phyloP scores from a whole-genome alignment of 192 early-diverging fungal species.

The Allomyces macrogynus region DNA sequence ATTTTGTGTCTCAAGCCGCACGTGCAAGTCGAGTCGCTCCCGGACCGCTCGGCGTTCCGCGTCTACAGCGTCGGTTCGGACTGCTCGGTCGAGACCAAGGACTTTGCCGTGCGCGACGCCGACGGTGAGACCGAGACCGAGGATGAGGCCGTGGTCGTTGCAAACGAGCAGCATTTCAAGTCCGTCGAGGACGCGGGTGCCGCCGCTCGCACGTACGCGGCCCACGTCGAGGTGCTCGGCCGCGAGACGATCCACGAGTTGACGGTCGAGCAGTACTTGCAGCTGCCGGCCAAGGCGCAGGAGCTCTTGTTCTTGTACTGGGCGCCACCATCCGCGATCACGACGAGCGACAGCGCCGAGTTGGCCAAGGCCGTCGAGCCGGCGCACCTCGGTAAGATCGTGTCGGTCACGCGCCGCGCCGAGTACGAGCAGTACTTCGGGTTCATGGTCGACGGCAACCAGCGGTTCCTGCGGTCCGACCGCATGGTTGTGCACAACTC shows the following conservation, averaged over 20 bases:
- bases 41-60: conserved; percentile 1
- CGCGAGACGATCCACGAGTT: conserved; percentile 1
- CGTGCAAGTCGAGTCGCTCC: conserved; percentile 4
- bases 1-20: conserved; percentile 14
- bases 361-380: too few relatives aligned
- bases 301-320: too few relatives aligned
- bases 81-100: conserved; percentile 1
- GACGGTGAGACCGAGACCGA: conserved; percentile 2
- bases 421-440: conserved; percentile 17
- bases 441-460: conserved; percentile 27
- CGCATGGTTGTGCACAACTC: conserved; percentile 22
- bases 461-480: conserved; percentile 27
- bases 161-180: neutral
- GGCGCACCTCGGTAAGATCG: too few relatives aligned
- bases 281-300: neutral
- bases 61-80: conserved; percentile 2
- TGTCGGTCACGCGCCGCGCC: neutral
- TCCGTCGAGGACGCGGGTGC: too few relatives aligned
- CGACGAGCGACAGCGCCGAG: too few relatives aligned
- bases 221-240: neutral
- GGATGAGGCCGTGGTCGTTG: conserved; percentile 3
- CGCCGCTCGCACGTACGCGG: too few relatives aligned
- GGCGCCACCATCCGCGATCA: too few relatives aligned
- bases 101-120: conserved; percentile 1
- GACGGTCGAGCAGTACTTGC: conserved; percentile 3